Conservation (phyloP, 495 filamentous ascomycete genomes). For the Penicillium robsamsonii region DNA sequence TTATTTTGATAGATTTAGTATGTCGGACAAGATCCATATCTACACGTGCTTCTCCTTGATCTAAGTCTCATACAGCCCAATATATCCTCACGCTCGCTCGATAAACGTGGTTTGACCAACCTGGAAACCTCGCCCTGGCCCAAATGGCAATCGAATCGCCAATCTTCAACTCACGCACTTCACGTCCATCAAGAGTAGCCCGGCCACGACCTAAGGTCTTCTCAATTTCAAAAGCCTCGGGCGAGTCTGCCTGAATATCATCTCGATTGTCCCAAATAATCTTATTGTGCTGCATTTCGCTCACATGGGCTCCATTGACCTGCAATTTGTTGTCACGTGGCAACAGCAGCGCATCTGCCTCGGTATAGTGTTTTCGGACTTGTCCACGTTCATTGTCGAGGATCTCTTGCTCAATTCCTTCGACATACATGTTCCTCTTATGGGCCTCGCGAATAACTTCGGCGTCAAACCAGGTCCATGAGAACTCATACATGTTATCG, state of each 20-base stretch:
- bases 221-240: conserved; percentile 40
- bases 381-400: conserved; percentile 19
- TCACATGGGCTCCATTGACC: conserved; percentile 45
- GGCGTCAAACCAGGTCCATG: conserved; percentile 72
- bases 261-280: conserved; percentile 61
- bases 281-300: conserved; percentile 35
- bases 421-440: conserved; percentile 19
- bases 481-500: conserved; percentile 50
- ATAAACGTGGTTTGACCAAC: conserved; percentile 60
- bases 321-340: conserved; percentile 50
- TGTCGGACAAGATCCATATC: neutral
- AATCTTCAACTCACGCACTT: conserved; percentile 54
- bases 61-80: conserved; percentile 52
- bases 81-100: conserved; percentile 58
- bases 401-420: conserved; percentile 18
- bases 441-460: conserved; percentile 42
- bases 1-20: neutral
- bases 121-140: conserved; percentile 60
- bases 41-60: neutral
- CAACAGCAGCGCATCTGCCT: conserved; percentile 40
- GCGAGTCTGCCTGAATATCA: conserved; percentile 43
- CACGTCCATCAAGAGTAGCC: conserved; percentile 54
- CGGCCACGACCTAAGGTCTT: conserved; percentile 47
- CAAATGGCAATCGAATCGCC: conserved; percentile 67
- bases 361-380: conserved; percentile 20